Conservation (phyloP, 768 basidiomycete species). For the Rubroboletus satanas region DNA sequence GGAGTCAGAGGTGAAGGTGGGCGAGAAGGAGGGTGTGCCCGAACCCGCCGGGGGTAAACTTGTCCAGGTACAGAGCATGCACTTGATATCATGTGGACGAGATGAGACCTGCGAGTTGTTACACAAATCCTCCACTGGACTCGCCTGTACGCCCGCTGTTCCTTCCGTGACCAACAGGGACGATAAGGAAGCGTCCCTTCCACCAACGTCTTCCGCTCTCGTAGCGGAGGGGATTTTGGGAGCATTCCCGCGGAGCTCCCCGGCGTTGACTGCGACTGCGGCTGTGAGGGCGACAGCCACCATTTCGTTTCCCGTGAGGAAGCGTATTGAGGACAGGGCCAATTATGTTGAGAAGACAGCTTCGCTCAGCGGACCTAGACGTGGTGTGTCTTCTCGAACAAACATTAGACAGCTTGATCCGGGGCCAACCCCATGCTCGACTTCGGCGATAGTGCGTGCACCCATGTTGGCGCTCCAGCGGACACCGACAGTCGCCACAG, state of each 20-base stretch:
- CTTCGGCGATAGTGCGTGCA: not conserved
- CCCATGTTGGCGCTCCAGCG: not conserved
- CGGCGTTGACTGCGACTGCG: not conserved
- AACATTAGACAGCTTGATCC: not conserved
- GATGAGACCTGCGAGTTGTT: not conserved
- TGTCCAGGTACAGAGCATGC: not conserved
- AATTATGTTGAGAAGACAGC: not conserved
- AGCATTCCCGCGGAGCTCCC: not conserved
- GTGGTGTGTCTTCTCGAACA: not conserved
- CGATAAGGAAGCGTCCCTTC: not conserved
- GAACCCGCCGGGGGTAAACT: not conserved
- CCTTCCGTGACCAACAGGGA: not conserved
- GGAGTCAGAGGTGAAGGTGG: not conserved
- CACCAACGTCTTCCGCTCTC: not conserved
- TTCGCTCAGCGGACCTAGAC: not conserved
- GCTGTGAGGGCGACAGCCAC: slow-evolving; percentile 3
- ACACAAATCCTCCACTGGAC: not conserved
- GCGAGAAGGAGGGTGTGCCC: not conserved
- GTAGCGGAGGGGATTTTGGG: not conserved
- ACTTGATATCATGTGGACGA: not conserved
- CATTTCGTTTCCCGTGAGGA: slow-evolving; percentile 22
- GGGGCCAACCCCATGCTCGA: not conserved
- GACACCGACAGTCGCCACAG: not conserved
- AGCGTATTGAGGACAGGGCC: not conserved
- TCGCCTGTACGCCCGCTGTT: not conserved